These are phyloP conservation scores for Candida krabiensis DNA, from an alignment of 805 yeast species.

Conservation along the genomic window DNA sequence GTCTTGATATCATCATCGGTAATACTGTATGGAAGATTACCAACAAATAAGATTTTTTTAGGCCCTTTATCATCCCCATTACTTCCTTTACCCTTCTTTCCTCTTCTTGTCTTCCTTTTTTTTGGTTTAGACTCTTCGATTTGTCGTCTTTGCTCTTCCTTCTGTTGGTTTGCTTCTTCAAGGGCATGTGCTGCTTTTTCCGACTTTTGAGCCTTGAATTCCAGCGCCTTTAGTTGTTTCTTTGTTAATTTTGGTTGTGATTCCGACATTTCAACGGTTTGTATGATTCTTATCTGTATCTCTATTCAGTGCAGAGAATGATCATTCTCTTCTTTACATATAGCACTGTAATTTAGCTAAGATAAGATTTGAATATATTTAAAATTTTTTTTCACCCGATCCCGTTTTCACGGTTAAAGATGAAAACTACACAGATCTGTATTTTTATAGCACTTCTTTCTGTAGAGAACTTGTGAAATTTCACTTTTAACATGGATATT, in stretches of 20 bases:
- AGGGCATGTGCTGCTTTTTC: constrained; percentile 37
- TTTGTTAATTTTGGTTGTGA: constrained; percentile 49
- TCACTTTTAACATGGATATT: no score
- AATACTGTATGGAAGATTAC: constrained; percentile 79
- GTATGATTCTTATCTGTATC: no score
- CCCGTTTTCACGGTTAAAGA: no score
- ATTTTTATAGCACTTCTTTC: constrained; percentile 6
- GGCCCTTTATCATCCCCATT: constrained; percentile 41
- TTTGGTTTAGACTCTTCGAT: constrained; percentile 38
- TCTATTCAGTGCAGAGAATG: no score
- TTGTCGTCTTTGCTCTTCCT: constrained; percentile 25
- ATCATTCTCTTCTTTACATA: no score
- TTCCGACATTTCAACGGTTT: constrained; percentile 1
- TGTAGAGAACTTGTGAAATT: no score
- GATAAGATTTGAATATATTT: no score
- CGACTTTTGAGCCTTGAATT: constrained; percentile 44
- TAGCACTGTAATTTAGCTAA: no score
- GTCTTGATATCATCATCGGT: constrained; percentile 58
- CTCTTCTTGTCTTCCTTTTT: constrained; percentile 75
- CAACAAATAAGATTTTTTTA: constrained; percentile 83
- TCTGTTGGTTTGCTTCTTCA: constrained; percentile 26
- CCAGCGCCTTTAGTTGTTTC: constrained; percentile 63
- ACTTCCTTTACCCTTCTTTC: constrained; percentile 66
- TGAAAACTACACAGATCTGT: no score
- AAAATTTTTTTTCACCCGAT: no score